phyloP scores from a whole-genome alignment of 345 rosid genomes.

The Eucalyptus fibrosa region DNA sequence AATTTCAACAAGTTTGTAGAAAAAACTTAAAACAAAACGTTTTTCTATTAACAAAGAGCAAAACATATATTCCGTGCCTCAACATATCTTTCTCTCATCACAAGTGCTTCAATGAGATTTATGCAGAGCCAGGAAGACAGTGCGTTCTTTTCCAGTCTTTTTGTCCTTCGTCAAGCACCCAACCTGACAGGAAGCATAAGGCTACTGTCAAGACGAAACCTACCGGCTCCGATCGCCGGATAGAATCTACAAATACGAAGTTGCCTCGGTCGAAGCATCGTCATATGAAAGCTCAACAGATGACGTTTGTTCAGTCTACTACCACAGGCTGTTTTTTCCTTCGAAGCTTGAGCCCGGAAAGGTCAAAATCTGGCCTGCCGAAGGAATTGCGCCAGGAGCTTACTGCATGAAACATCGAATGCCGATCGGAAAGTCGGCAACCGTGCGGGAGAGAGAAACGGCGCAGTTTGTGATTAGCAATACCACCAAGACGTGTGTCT shows the following conservation, averaged over 20 bases:
- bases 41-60: neutral
- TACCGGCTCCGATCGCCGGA: neutral
- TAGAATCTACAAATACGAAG: neutral
- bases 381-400: neutral
- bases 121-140: neutral
- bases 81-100: neutral
- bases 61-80: neutral
- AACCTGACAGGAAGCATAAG: conserved; percentile 8
- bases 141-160: neutral
- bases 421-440: neutral
- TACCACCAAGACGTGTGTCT: neutral
- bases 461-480: neutral
- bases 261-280: neutral
- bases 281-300: neutral
- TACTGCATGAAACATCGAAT: conserved; percentile 5
- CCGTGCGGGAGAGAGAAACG: neutral
- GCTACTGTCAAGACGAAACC: neutral
- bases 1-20: too few species aligned
- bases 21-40: too few species aligned
- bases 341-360: conserved; percentile 11
- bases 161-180: neutral
- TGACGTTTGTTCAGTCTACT: neutral
- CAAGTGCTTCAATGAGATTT: neutral
- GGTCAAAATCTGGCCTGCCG: conserved; percentile 11
- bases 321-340: neutral